phyloP scores from a whole-genome alignment of 1,284 basidiomycete genomes.

The Ceratobasidium sp. region DNA sequence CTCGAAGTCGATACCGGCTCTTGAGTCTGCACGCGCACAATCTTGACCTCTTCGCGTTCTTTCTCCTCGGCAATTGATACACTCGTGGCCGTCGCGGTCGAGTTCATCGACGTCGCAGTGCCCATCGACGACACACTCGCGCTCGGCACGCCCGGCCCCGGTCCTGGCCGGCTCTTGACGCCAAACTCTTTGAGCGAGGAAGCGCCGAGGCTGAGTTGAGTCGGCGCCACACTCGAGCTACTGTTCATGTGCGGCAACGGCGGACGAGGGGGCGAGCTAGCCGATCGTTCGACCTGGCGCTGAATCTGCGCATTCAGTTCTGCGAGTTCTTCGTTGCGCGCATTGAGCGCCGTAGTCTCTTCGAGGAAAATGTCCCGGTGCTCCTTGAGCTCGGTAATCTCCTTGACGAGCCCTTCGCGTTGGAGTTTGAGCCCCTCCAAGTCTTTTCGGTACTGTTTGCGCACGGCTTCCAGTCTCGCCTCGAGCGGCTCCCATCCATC shows the following conservation, averaged over 20 bases:
- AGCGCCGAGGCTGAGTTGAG: constrained; percentile 31
- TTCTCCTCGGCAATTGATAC: constrained; percentile 20
- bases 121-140: constrained; percentile 36
- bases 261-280: not conserved
- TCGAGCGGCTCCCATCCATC: constrained; percentile 10
- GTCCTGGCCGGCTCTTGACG: not conserved
- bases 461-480: constrained; percentile 87
- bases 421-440: constrained; percentile 84
- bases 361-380: constrained; percentile 87
- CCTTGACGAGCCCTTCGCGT: constrained; percentile 78
- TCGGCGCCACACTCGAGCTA: constrained; percentile 4
- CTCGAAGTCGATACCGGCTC: not conserved
- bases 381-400: constrained; percentile 87
- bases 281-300: constrained; percentile 66
- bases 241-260: constrained; percentile 5
- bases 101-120: constrained; percentile 11
- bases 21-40: not conserved
- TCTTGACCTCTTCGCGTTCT: constrained; percentile 18
- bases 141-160: not conserved
- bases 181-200: constrained; percentile 35
- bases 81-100: constrained; percentile 6
- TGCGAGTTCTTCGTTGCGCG: constrained; percentile 90
- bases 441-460: constrained; percentile 85
- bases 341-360: constrained; percentile 88
- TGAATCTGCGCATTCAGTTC: constrained; percentile 83